A percentile compares a stretch with the other conserved stretches of the same genome.
Conservation (phyloP, 768 basidiomycete genomes). For the Infundibulicybe gibba region DNA sequence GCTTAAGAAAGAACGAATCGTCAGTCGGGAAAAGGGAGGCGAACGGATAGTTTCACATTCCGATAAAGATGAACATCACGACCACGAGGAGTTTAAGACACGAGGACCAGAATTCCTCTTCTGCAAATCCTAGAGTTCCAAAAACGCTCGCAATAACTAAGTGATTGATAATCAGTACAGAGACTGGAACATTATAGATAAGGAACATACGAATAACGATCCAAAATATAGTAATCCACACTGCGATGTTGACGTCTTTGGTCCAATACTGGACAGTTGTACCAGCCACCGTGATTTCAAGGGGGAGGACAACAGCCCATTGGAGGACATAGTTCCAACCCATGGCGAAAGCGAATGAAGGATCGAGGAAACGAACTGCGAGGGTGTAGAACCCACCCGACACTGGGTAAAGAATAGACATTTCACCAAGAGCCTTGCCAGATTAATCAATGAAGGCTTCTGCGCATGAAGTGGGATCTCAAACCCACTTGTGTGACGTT, state of each 20-base stretch:
- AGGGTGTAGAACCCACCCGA: slow-evolving; percentile 48
- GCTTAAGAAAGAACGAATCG: too few relatives aligned
- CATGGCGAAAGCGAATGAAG: slow-evolving; percentile 46
- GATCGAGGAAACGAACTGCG: slow-evolving; percentile 43
- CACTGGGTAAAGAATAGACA: slow-evolving; percentile 43
- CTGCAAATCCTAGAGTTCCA: slow-evolving; percentile 43
- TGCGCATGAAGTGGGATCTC: slow-evolving; percentile 41
- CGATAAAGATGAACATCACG: slow-evolving; percentile 43
- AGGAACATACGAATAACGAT: slow-evolving; percentile 27
- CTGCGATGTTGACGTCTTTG: slow-evolving; percentile 31
- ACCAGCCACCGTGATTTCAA: too few relatives aligned
- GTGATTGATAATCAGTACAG: not conserved
- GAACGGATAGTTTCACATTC: slow-evolving; percentile 22
- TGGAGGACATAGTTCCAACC: slow-evolving; percentile 49
- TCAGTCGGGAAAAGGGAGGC: not conserved
- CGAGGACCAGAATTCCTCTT: too few relatives aligned
- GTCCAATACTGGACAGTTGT: slow-evolving; percentile 42
- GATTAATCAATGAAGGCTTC: slow-evolving; percentile 36
- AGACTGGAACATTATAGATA: not conserved
- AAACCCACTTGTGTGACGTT: too few relatives aligned
- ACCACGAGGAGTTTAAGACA: slow-evolving; percentile 44
- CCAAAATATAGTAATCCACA: too few relatives aligned
- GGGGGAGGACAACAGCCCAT: too few relatives aligned
- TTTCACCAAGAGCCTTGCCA: too few relatives aligned
- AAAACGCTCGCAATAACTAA: slow-evolving; percentile 35